These are phyloP conservation scores for Danielia reshetovae DNA, from an alignment of 805 yeast species.

Conservation along the genomic window DNA sequence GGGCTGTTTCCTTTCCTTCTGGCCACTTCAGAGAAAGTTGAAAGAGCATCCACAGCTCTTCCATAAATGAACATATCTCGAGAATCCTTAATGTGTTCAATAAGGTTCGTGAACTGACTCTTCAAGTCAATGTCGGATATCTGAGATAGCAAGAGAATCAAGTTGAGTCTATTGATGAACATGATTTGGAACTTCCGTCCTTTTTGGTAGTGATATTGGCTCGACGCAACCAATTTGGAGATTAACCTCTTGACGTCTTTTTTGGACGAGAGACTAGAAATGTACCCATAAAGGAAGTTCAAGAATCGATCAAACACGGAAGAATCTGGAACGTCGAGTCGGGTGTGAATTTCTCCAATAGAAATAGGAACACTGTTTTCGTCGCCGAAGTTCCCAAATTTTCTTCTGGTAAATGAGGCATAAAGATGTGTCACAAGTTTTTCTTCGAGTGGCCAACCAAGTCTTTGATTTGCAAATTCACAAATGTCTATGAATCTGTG, in stretches of 20 bases:
- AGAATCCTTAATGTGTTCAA: constrained; percentile 20
- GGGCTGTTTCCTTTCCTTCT: constrained; percentile 8
- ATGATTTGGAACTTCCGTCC: constrained; percentile 25
- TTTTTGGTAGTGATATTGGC: constrained; percentile 29
- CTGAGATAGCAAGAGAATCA: constrained; percentile 31
- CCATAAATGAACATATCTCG: constrained; percentile 23
- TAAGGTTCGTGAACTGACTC: constrained; percentile 24
- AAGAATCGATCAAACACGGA: constrained; percentile 34
- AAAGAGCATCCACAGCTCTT: constrained; percentile 20
- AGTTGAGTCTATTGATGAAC: constrained; percentile 36
- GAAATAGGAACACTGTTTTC: constrained; percentile 24
- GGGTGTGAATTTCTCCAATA: constrained; percentile 19
- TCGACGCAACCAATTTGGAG: constrained; percentile 35
- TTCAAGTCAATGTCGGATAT: constrained; percentile 31
- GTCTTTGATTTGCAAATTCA: constrained; percentile 20
- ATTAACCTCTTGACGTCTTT: constrained; percentile 26
- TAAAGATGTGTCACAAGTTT: constrained; percentile 28
- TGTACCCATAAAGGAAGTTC: constrained; percentile 30
- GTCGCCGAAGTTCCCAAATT: constrained; percentile 35
- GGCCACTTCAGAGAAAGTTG: constrained; percentile 16
- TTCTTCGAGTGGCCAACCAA: constrained; percentile 34
- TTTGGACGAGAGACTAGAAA: constrained; percentile 23
- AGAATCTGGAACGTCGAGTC: constrained; percentile 24
- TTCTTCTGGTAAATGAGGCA: constrained; percentile 25
- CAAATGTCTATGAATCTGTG: constrained; percentile 27